Evolutionary conservation across 208 protist genomes (phyloP), one percentile per base, ranked within the genome.

Genomic region (Acanthamoeba culbertsoni): DNA sequence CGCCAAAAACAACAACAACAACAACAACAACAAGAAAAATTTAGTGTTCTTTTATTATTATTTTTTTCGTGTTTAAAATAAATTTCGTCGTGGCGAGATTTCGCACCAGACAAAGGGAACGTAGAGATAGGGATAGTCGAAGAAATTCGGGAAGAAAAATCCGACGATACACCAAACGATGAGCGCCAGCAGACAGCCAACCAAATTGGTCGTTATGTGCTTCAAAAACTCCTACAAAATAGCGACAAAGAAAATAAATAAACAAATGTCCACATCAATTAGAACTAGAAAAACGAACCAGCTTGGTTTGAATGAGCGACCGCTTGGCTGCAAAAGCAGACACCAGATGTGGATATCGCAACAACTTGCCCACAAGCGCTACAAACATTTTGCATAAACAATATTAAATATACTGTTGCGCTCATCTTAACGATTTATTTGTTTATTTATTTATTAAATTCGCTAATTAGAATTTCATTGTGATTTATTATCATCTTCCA

Each of bases 111-210:
- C 31, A 31, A 65, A 89, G 8, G 79, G 79, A 16, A 89, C 28
- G n/a, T 40, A 57, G 79, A 89, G 79, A 51, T 89, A 89, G 40
- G 79, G 79, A 33, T 65, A 89, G 79, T 89, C 79, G 51, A 89
- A 89, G 79, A 89, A 89, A 28, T 89, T 51, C 7, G 79, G 79
- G 53, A 8, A 1, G 16, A 89, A 2, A 4, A 89, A 5, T 51
- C 63, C 79, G 6, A 63, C 48, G 51, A 10, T 20, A 51, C 45
- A 57, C 79, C 79, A 89, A 10, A 89, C 79, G 2, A 65, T 10
- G 31, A 89, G 35, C 8, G 48, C 79, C 31, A 89, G 53, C 26
- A 63, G 42, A 16, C 71, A 82, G 42, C 71, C 0, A 7, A 82
- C 43, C n/a, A 82, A 43, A 31, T 82, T 82, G 42, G 26, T 82